A percentile compares a stretch with the other conserved stretches of the same genome.
Evolutionary conservation across 345 rosid genomes (phyloP).

Genomic region (Citrus cavaleriei): DNA sequence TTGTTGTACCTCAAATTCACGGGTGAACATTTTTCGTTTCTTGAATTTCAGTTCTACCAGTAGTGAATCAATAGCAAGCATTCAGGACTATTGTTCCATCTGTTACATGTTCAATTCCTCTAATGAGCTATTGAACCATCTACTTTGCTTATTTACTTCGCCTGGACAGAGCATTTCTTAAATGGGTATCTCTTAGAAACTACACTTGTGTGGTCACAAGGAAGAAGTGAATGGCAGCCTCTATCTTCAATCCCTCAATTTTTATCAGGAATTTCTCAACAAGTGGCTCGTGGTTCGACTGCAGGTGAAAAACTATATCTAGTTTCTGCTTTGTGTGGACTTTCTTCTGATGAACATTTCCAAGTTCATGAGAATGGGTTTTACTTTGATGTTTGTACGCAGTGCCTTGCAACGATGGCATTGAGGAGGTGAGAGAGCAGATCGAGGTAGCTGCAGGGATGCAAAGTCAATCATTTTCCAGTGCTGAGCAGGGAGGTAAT

Average conservation of each 20-base stretch:
- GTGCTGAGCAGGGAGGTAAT: conserved; percentile 19
- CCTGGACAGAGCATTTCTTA: conserved; percentile 79
- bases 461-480: conserved; percentile 18
- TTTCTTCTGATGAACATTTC: neutral
- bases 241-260: conserved; percentile 67
- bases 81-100: conserved; percentile 38
- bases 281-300: conserved; percentile 24
- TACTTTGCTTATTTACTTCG: conserved; percentile 44
- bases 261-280: conserved; percentile 40
- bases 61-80: conserved; percentile 16
- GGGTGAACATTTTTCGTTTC: neutral
- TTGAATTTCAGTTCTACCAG: conserved; percentile 11
- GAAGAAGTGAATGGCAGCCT: conserved; percentile 83
- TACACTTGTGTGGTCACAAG: conserved; percentile 84
- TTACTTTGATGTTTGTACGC: conserved; percentile 10
- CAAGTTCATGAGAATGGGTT: conserved; percentile 2
- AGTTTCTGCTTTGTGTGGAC: neutral
- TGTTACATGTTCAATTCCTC: conserved; percentile 42
- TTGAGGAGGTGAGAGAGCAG: conserved; percentile 3
- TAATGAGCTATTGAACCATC: conserved; percentile 41
- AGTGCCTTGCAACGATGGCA: conserved; percentile 14
- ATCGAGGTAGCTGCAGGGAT: conserved; percentile 14
- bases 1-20: neutral
- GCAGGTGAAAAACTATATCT: conserved; percentile 33
- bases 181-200: conserved; percentile 67